Evolutionary conservation across 2,329 filamentous ascomycete genomes (phyloP).

Genomic region (Ascocoryne sarcoides): DNA sequence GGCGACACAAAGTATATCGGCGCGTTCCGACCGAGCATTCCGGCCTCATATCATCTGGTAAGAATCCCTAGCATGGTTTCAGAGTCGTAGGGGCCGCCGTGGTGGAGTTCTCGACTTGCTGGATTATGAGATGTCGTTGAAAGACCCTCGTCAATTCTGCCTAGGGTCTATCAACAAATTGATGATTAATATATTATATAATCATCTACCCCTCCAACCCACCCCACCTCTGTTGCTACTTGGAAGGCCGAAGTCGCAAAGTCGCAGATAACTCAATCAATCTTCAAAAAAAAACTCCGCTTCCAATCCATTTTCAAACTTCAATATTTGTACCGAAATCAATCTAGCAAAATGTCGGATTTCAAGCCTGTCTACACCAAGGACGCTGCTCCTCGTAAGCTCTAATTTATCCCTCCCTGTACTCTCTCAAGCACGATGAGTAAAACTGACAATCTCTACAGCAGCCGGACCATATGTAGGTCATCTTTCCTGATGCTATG

Average conservation of each 20-base stretch:
- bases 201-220: slow-evolving; percentile 7
- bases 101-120: slow-evolving; percentile 12
- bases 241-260: background rate
- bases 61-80: background rate
- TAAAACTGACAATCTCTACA: slow-evolving; percentile 7
- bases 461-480: slow-evolving; percentile 24
- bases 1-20: background rate
- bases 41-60: slow-evolving; percentile 4
- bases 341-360: slow-evolving; percentile 24
- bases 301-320: no score
- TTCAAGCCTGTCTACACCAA: slow-evolving; percentile 27
- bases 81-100: slow-evolving; percentile 8
- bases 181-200: slow-evolving; percentile 1
- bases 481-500: background rate
- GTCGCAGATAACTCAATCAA: background rate
- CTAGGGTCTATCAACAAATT: background rate
- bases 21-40: slow-evolving; percentile 22
- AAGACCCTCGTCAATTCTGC: slow-evolving; percentile 9
- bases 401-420: slow-evolving; percentile 1
- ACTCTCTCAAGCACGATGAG: background rate
- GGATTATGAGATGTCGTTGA: slow-evolving; percentile 25
- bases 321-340: background rate
- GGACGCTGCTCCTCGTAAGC: slow-evolving; percentile 29
- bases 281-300: background rate
- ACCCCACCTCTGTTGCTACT: slow-evolving; percentile 1